These are phyloP conservation scores for Phylloporus sp. DNA, from an alignment of 768 basidiomycete species.

Conservation along the genomic window DNA sequence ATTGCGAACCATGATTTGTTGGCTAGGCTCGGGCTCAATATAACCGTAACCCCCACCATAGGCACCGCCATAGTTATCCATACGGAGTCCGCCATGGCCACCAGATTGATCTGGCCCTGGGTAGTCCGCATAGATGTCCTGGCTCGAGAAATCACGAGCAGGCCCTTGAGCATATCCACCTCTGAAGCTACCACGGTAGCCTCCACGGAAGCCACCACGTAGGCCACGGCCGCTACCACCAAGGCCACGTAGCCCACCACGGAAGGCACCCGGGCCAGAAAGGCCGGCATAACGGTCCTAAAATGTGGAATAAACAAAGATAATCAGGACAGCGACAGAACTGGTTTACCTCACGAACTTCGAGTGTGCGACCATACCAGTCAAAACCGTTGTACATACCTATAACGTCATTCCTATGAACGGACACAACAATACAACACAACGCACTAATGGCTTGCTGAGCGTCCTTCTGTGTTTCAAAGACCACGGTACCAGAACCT, in stretches of 20 bases:
- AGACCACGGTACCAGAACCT: slow-evolving; percentile 97
- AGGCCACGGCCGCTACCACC: slow-evolving; percentile 41
- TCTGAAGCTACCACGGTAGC: slow-evolving; percentile 53
- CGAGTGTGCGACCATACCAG: slow-evolving; percentile 93
- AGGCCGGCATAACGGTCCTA: slow-evolving; percentile 89
- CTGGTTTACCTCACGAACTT: slow-evolving; percentile 82
- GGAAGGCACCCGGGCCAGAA: slow-evolving; percentile 57
- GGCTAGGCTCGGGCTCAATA: slow-evolving; percentile 76
- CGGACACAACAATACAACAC: neutral
- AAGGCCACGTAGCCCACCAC: slow-evolving; percentile 55
- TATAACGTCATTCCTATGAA: slow-evolving; percentile 28
- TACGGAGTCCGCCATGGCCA: slow-evolving; percentile 33
- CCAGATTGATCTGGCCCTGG: slow-evolving; percentile 75
- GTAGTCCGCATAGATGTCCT: slow-evolving; percentile 90
- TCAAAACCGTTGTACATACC: slow-evolving; percentile 97
- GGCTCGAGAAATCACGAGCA: slow-evolving; percentile 76
- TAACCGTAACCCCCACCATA: slow-evolving; percentile 39
- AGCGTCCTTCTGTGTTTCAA: slow-evolving; percentile 88
- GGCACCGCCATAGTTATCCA: slow-evolving; percentile 38
- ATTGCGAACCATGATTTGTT: slow-evolving; percentile 98
- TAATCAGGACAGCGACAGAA: neutral
- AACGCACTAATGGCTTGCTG: slow-evolving; percentile 84
- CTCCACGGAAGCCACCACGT: slow-evolving; percentile 29
- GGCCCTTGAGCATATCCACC: slow-evolving; percentile 50
- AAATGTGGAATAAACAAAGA: neutral